Conservation (phyloP, 768 basidiomycete genomes). For the Dendrothele bispora region DNA sequence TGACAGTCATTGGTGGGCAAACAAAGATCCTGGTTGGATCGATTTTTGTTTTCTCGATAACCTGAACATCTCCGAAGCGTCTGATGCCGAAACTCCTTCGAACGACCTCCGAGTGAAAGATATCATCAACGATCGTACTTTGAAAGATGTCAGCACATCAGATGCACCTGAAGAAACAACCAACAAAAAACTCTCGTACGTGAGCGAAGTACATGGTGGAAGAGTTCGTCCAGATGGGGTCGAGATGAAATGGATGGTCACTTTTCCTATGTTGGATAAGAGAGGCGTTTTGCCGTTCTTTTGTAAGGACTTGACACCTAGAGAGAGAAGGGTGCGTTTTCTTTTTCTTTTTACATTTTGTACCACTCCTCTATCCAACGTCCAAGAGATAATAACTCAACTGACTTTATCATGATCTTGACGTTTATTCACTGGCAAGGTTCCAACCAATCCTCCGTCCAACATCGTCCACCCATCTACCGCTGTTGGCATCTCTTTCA, state of each 20-base stretch:
- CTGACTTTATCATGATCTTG: too few species aligned
- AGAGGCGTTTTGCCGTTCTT: constrained; percentile 61
- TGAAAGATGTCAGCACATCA: too few species aligned
- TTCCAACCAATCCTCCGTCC: too few species aligned
- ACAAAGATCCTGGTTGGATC: constrained; percentile 61
- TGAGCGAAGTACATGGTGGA: constrained; percentile 49
- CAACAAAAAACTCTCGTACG: constrained; percentile 41
- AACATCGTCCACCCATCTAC: too few species aligned
- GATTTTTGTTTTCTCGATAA: constrained; percentile 71
- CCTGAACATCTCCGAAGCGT: constrained; percentile 38
- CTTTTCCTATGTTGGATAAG: constrained; percentile 27
- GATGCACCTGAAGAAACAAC: too few species aligned
- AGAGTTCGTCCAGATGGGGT: constrained; percentile 55
- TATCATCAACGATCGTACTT: constrained; percentile 57
- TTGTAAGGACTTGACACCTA: constrained; percentile 35
- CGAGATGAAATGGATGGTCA: constrained; percentile 59
- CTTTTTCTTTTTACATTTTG: background rate
- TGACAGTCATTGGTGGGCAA: constrained; percentile 52
- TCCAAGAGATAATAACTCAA: background rate
- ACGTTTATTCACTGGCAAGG: too few species aligned
- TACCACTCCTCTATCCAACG: background rate
- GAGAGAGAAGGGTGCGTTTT: background rate
- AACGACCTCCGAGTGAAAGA: constrained; percentile 44
- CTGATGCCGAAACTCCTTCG: too few species aligned
- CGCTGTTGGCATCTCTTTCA: background rate